These are phyloP conservation scores for Aspergillus quadricinctus DNA, from an alignment of 2,329 filamentous ascomycete genomes.

Conservation along the genomic window DNA sequence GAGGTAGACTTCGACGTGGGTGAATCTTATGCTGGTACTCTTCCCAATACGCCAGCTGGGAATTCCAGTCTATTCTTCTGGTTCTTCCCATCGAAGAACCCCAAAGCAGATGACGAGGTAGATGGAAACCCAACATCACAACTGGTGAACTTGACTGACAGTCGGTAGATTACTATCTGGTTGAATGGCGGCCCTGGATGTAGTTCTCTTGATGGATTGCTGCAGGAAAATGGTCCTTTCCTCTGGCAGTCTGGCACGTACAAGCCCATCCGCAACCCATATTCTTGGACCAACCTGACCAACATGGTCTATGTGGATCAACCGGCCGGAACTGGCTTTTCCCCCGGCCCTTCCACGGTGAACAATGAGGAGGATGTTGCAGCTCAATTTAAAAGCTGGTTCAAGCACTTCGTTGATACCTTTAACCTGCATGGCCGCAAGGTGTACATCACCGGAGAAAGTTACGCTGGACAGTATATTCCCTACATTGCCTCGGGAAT, in stretches of 20 bases:
- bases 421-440: constrained; percentile 65
- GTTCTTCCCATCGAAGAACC: constrained; percentile 45
- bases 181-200: constrained; percentile 52
- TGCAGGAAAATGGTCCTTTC: constrained; percentile 74
- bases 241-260: constrained; percentile 65
- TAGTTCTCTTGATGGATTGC: constrained; percentile 60
- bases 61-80: constrained; percentile 48
- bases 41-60: constrained; percentile 47
- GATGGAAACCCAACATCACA: neutral
- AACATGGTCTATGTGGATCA: constrained; percentile 62
- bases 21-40: constrained; percentile 43
- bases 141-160: neutral
- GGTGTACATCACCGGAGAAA: constrained; percentile 70
- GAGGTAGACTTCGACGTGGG: constrained; percentile 65
- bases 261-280: constrained; percentile 61
- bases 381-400: constrained; percentile 71
- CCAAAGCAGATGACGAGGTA: constrained; percentile 38
- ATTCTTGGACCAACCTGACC: constrained; percentile 67
- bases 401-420: constrained; percentile 67
- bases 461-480: constrained; percentile 64
- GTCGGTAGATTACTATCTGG: constrained; percentile 30
- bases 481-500: constrained; percentile 72
- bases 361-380: constrained; percentile 64
- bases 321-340: constrained; percentile 61
- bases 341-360: constrained; percentile 60